Percentiles rank a stretch among this genome's conserved stretches.
These are phyloP conservation scores for Maudiozyma bulderi DNA, from an alignment of 805 yeast species.

Conservation along the genomic window DNA sequence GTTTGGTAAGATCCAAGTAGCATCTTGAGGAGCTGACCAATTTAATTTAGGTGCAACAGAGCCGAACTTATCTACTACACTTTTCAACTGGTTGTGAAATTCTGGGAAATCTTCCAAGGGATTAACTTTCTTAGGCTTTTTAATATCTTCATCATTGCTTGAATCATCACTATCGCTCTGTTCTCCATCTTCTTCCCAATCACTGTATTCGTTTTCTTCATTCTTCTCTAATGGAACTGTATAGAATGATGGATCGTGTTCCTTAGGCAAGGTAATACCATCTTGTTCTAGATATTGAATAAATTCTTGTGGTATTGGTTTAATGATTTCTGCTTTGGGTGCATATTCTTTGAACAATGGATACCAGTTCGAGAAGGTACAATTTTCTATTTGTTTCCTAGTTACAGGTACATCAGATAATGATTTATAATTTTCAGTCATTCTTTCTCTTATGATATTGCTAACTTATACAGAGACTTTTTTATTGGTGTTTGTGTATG, in stretches of 20 bases:
- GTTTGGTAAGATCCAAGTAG: constrained; percentile 80
- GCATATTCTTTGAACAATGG: constrained; percentile 36
- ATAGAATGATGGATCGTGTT: constrained; percentile 26
- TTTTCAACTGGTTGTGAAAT: constrained; percentile 45
- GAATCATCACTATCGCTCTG: constrained; percentile 10
- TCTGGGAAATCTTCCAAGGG: constrained; percentile 47
- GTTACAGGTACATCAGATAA: constrained; percentile 24
- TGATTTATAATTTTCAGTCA: constrained; percentile 11
- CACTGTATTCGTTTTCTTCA: constrained; percentile 63
- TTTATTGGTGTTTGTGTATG: too few species aligned
- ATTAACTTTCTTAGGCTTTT: constrained; percentile 19
- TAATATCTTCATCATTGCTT: constrained; percentile 13
- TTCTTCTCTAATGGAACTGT: constrained; percentile 29
- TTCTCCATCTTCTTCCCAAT: constrained; percentile 51
- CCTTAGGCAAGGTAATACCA: constrained; percentile 55
- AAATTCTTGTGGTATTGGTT: constrained; percentile 49
- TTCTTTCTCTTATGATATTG: neutral
- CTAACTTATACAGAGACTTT: neutral
- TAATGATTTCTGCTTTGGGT: constrained; percentile 45
- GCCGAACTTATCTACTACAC: constrained; percentile 40
- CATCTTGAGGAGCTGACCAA: constrained; percentile 96
- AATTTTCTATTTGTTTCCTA: constrained; percentile 38
- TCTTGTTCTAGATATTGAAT: constrained; percentile 54
- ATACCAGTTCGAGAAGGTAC: constrained; percentile 56
- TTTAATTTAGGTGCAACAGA: constrained; percentile 80